Evolutionary conservation across 441 rosid species (phyloP), one percentile per base, ranked within the genome.

Genomic region (Populus hybrid): DNA sequence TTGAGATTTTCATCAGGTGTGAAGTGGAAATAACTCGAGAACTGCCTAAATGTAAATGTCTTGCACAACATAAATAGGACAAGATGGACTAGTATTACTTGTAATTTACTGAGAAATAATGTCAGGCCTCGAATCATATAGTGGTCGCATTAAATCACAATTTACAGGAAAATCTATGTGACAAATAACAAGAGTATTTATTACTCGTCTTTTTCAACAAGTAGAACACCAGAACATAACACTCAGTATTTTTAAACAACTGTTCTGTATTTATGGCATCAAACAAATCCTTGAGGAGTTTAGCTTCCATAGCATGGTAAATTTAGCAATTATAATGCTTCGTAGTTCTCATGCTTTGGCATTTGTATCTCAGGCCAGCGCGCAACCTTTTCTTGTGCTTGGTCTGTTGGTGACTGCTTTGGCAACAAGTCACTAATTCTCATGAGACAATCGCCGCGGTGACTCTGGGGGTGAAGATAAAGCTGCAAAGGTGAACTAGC

Each of bases 381-480:
- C 99, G 5, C 99, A 95, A 66, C 98, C 99, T 26, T 95, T 95
- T 82, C 86, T 95, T 74, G 93, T 93, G 75, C 97, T 95, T 1
- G 99, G 99, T 70, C 81, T 93, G 66, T 74, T 95, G 84, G 98
- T 95, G 75, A 95, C 98, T 38, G 98, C 99, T 50, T 83, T 95
- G 74, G 99, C 99, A 35, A 90, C 92, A 6, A 93, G 97, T 82
- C 95, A 92, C 79, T 95, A 77, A 84, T 82, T 73, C 7, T 45
- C 21, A 10, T 4, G 9, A 21, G 28, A n/a, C 66, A 77, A 35
- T 16, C 3, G 16, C 36, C 26, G 3, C 7, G 9, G 74, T 35
- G 29, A 26, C 35, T 12, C 23, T 21, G 4, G 2, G 24, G 2
- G 24, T 6, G 36, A 24, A 71, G 74, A 11, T 45, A 26, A 14